phyloP scores from a whole-genome alignment of 495 filamentous ascomycete species.

The Astrocystis sublimbata region DNA sequence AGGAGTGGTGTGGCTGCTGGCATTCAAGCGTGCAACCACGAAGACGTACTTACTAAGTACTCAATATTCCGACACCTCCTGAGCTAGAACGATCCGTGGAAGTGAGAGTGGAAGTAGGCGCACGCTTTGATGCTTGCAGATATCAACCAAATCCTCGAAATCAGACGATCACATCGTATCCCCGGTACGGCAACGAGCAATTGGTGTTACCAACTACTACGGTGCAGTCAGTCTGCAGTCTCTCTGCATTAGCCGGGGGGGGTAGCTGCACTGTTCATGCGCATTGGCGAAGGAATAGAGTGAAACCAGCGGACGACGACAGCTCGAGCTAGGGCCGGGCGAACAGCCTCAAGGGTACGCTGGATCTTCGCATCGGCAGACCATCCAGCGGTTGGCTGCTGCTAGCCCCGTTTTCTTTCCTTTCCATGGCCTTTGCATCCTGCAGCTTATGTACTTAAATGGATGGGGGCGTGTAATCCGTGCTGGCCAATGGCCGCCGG shows the following conservation, averaged over 20 bases:
- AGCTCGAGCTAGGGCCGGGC: slow-evolving; percentile 9
- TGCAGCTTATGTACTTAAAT: background rate
- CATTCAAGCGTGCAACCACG: slow-evolving; percentile 10
- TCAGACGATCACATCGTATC: background rate
- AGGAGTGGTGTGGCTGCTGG: slow-evolving; percentile 5
- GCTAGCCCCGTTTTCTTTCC: slow-evolving; percentile 26
- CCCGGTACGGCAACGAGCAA: slow-evolving; percentile 13
- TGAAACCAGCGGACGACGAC: slow-evolving; percentile 17
- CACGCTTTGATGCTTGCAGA: slow-evolving; percentile 1
- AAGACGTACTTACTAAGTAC: too few relatives aligned
- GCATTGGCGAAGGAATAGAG: slow-evolving; percentile 1
- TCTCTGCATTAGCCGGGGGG: slow-evolving; percentile 8
- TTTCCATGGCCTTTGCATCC: too few relatives aligned
- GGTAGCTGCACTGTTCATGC: slow-evolving; percentile 10
- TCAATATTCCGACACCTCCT: too few relatives aligned
- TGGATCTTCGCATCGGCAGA: slow-evolving; percentile 13
- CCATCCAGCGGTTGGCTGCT: slow-evolving; percentile 14
- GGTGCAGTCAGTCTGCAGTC: too few relatives aligned
- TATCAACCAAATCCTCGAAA: background rate
- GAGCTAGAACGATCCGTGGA: background rate
- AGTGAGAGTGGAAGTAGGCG: too few relatives aligned
- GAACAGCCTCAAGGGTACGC: slow-evolving; percentile 8
- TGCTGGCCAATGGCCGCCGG: slow-evolving; percentile 8
- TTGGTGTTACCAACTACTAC: background rate
- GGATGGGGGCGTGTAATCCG: too few relatives aligned